Conservation (phyloP, 2,329 filamentous ascomycete genomes). For the Cladobotryum mycophilum region DNA sequence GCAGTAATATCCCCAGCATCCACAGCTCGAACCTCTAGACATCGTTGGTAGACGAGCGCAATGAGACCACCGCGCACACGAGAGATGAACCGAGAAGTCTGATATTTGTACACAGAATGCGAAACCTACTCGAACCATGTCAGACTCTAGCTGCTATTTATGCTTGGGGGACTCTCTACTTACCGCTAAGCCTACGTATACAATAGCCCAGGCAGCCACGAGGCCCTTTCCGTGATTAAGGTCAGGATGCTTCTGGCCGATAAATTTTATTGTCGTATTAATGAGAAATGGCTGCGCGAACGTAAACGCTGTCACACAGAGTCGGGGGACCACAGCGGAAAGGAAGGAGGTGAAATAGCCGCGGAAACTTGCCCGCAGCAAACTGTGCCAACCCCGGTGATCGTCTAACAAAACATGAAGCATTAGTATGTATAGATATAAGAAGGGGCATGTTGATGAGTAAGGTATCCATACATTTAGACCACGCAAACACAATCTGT, state of each 20-base stretch:
- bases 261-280: slow-evolving; percentile 17
- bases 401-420: slow-evolving; percentile 11
- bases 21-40: slow-evolving; percentile 15
- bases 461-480: slow-evolving; percentile 13
- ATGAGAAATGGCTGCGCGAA: slow-evolving; percentile 26
- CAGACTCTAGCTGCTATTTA: background rate
- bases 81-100: slow-evolving; percentile 18
- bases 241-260: slow-evolving; percentile 12
- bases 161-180: background rate
- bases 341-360: slow-evolving; percentile 14
- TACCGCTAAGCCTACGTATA: slow-evolving; percentile 25
- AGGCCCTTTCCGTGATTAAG: slow-evolving; percentile 20
- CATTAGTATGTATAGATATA: no score
- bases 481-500: slow-evolving; percentile 13
- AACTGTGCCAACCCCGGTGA: slow-evolving; percentile 10
- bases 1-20: slow-evolving; percentile 22
- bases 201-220: slow-evolving; percentile 25
- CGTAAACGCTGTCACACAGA: slow-evolving; percentile 19
- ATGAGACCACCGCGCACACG: slow-evolving; percentile 19
- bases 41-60: slow-evolving; percentile 20
- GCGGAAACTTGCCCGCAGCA: slow-evolving; percentile 14
- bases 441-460: background rate
- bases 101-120: slow-evolving; percentile 17
- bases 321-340: slow-evolving; percentile 17
- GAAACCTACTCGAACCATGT: background rate